Evolutionary conservation across 352 stramenopile species (phyloP).

Genomic region (Phytophthora kernoviae): DNA sequence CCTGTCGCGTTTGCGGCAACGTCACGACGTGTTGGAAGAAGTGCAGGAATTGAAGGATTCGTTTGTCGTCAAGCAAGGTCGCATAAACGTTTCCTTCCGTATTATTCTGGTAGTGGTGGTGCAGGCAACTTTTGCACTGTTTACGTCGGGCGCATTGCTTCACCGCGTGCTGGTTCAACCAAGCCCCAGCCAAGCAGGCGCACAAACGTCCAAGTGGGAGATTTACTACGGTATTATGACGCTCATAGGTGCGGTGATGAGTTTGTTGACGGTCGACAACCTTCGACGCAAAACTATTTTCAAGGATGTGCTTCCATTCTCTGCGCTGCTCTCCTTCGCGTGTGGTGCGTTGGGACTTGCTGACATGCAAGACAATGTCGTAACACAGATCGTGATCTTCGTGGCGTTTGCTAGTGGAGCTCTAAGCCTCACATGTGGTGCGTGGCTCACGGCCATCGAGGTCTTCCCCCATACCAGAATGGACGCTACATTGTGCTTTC

Average conservation of each 20-base stretch:
- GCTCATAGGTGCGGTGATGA: slow-evolving; percentile 68
- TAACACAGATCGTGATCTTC: slow-evolving; percentile 77
- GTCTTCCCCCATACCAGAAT: slow-evolving; percentile 85
- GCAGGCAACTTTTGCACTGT: slow-evolving; percentile 69
- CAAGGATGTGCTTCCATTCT: slow-evolving; percentile 85
- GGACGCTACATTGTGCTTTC: slow-evolving; percentile 71
- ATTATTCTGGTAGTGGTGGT: slow-evolving; percentile 62
- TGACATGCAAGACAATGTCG: slow-evolving; percentile 40
- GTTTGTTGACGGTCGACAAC: slow-evolving; percentile 81
- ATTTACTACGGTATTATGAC: slow-evolving; percentile 83
- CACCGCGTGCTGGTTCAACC: slow-evolving; percentile 67
- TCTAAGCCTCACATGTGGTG: slow-evolving; percentile 77
- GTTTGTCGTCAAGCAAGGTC: slow-evolving; percentile 69
- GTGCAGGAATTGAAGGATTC: slow-evolving; percentile 64
- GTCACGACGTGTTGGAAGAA: slow-evolving; percentile 84
- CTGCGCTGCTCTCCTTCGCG: slow-evolving; percentile 53
- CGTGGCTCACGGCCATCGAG: slow-evolving; percentile 85
- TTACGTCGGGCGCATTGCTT: slow-evolving; percentile 75
- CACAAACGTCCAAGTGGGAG: slow-evolving; percentile 76
- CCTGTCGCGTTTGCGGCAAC: slow-evolving; percentile 73
- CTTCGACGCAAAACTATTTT: slow-evolving; percentile 89
- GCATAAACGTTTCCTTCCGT: slow-evolving; percentile 78
- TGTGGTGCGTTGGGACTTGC: slow-evolving; percentile 66
- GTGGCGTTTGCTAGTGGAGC: slow-evolving; percentile 69
- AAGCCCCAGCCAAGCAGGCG: slow-evolving; percentile 36